A percentile compares a stretch with the other conserved stretches of the same genome.
Evolutionary conservation across 306 rosid species (phyloP).

Genomic region (Rubus parviflorus): DNA sequence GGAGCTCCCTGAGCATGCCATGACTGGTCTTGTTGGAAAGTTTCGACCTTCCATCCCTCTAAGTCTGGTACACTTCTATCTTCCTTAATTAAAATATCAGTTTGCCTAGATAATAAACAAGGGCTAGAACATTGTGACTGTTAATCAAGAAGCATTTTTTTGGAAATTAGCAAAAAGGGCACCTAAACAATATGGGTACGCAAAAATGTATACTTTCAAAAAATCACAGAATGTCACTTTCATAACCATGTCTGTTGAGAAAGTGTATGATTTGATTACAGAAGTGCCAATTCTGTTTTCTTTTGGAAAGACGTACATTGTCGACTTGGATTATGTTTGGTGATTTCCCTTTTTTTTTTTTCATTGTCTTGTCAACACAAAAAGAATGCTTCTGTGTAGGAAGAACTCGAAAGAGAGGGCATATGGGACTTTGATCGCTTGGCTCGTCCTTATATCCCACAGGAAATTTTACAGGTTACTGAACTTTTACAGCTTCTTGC

Average conservation of each 20-base stretch:
- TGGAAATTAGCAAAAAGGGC: not conserved
- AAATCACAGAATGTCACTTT: not conserved
- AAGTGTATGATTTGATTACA: not conserved
- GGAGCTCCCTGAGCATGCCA: slow-evolving; percentile 96
- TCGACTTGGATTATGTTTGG: no score
- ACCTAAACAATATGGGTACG: not conserved
- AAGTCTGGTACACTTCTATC: slow-evolving; percentile 63
- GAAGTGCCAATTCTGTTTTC: not conserved
- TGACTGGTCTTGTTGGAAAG: slow-evolving; percentile 87
- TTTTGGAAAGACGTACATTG: no score
- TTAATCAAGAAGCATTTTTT: not conserved
- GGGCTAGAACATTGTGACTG: slow-evolving; percentile 12
- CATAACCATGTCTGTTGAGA: no score
- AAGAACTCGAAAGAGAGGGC: slow-evolving; percentile 92
- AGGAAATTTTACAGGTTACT: slow-evolving; percentile 66
- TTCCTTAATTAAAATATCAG: slow-evolving; percentile 16
- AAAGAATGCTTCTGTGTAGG: slow-evolving; percentile 48
- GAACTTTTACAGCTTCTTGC: slow-evolving; percentile 13
- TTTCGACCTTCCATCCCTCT: slow-evolving; percentile 95
- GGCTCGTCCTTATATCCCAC: slow-evolving; percentile 74
- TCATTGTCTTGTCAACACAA: slow-evolving; percentile 12
- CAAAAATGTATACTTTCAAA: no score
- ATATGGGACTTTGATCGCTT: slow-evolving; percentile 97
- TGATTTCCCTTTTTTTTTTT: not conserved
- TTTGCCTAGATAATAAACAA: slow-evolving; percentile 13